A percentile compares a stretch with the other conserved stretches of the same genome.
phyloP scores from a whole-genome alignment of 257 asterid genomes.

The Petunia secreta region DNA sequence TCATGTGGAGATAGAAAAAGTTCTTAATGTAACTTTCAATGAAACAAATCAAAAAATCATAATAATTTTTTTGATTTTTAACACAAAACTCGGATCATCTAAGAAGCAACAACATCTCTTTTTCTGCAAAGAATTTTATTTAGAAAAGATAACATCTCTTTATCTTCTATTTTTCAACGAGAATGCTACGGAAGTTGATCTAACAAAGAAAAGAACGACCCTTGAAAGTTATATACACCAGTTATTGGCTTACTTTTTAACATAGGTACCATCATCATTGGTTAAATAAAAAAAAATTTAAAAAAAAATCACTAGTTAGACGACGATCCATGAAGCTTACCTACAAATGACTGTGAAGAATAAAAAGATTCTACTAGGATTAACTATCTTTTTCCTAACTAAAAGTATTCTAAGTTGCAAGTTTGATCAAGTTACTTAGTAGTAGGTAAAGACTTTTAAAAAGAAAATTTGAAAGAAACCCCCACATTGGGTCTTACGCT shows the following conservation, averaged over 20 bases:
- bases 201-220: constrained; percentile 9
- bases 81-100: too few relatives aligned
- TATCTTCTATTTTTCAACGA: background rate
- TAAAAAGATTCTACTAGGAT: background rate
- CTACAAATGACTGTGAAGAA: constrained; percentile 19
- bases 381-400: background rate
- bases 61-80: too few relatives aligned
- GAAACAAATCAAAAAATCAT: too few relatives aligned
- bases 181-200: constrained; percentile 23
- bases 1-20: too few relatives aligned
- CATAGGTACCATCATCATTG: background rate
- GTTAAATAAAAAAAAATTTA: background rate
- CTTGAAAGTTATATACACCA: background rate
- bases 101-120: too few relatives aligned
- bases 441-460: constrained; percentile 30
- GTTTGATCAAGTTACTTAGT: constrained; percentile 14
- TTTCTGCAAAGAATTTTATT: too few relatives aligned
- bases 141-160: background rate
- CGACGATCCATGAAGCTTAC: constrained; percentile 5
- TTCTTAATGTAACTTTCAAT: too few relatives aligned
- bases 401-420: constrained; percentile 12
- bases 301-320: background rate
- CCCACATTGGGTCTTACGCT: background rate
- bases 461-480: background rate
- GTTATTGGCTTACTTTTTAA: background rate